Conservation (phyloP, 345 rosid species). For the Boechera retrofracta region DNA sequence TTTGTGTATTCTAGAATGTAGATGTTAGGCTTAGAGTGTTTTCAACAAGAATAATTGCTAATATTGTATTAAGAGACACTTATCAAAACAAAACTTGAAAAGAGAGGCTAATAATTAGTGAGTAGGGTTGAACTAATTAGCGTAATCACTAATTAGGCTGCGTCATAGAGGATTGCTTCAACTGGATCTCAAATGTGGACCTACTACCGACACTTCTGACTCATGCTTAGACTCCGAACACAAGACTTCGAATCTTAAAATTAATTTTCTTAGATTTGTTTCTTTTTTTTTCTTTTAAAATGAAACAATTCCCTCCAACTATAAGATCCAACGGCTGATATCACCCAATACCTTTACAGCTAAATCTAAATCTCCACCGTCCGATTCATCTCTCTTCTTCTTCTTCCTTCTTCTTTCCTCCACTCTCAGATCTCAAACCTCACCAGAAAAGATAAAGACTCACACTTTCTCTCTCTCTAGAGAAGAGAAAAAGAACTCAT, state of each 20-base stretch:
- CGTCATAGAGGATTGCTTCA: constrained; percentile 41
- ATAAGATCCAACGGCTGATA: constrained; percentile 56
- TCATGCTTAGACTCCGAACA: constrained; percentile 43
- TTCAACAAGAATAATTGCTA: constrained; percentile 4
- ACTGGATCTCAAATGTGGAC: constrained; percentile 43
- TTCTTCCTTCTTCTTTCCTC: constrained; percentile 2
- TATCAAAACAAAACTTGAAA: constrained; percentile 18
- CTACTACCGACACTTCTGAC: constrained; percentile 53
- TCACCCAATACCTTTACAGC: constrained; percentile 1
- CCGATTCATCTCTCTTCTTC: constrained; percentile 41
- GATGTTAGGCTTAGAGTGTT: background rate
- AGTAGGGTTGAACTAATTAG: background rate
- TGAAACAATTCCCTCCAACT: constrained; percentile 42
- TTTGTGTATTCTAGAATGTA: background rate
- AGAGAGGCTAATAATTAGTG: constrained; percentile 19
- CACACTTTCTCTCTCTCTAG: constrained; percentile 21
- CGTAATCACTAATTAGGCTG: constrained; percentile 15
- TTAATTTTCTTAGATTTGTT: constrained; percentile 25
- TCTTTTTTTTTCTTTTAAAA: background rate
- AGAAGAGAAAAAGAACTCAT: background rate
- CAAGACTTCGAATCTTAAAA: constrained; percentile 42
- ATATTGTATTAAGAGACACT: background rate
- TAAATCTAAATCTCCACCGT: constrained; percentile 68
- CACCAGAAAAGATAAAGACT: background rate
- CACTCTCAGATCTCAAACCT: constrained; percentile 54